Base-by-base conservation (phyloP, 805 yeast genomes). In the Saturnispora kantuleensis region DNA sequence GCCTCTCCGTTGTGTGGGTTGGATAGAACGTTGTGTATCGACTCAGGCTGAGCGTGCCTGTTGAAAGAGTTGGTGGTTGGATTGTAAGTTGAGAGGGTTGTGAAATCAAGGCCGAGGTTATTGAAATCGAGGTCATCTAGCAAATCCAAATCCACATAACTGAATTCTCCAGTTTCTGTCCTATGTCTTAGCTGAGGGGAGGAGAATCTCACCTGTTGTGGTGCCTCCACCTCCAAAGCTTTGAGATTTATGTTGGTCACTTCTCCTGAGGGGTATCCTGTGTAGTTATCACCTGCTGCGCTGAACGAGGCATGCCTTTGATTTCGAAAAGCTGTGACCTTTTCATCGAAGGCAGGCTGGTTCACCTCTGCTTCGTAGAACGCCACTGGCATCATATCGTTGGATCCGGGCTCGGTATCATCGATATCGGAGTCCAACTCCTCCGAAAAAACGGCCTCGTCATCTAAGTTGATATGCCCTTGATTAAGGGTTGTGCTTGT, bases 191-290 rank as follows among this genome's bases (percentile, higher is more conserved):
- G 16, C 59, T 86, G 95, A 3, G 95, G 96, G 1, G 94, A 83
- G 1, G 94, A 77, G 57, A 84, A 85, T 2, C 81, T 84, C 21
- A 83, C 88, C 54, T 83, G 87, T 37, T 71, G 73, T 1, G 89
- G 88, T 0, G 73, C 74, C 33, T 71, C 74, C 10, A 32, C 42
- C 26, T 51, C 53, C 17, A 51, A 31, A n/a, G 46, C 46, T 28
- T 49, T 44, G 17, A 46, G 29, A 16, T 43, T 35, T 17, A 43
- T 43, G 29, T 47, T 44, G 16, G 42, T 39, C 4, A 39, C 42
- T 3, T 39, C 26, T 21, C 26, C 44, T 36, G 52, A 53, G 1
- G 48, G 57, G 28, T 47, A 55, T n/a, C 73, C 73, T 1, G 81
- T 69, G 55, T 82, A 81, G 0, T 84, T 74, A 6, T 70, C 60